Evolutionary conservation across 1,284 basidiomycete genomes (phyloP), one percentile per base, ranked within the genome.

Genomic region (Malassezia yamatoensis): DNA sequence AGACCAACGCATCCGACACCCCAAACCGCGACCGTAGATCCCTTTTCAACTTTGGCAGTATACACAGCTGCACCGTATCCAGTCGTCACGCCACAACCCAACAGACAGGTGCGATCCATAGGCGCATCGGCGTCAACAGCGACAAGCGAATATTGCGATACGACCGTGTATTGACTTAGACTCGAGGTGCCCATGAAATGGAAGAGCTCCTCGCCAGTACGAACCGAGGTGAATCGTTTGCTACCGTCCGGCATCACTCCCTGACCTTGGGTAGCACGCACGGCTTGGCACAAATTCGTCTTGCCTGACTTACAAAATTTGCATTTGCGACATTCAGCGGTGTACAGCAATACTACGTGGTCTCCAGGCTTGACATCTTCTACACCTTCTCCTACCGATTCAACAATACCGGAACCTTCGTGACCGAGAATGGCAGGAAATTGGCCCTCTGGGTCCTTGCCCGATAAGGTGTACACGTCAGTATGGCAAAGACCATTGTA

Each of bases 101-200:
- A 67, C 51, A 99, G 80, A 77, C 94, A 98, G 20, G 90, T 87
- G 75, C 90, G 94, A 50, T 96, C 86, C 33, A 96, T 82, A 10
- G 89, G 87, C 1, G 93, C 94, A 65, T 83, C 80, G 60, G 83
- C 58, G 78, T 86, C 84, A 60, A 98, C 84, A 21, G 88, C 84
- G 40, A 98, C 93, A 20, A 99, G 87, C 34, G 91, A 96, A 60
- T 90, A 90, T 70, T 99, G 89, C 48, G 90, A 88, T 5, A 98
- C 90, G 54, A 98, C 94, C 11, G 94, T 98, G 80, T 98, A 99
- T 77, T 98, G 91, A 21, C 90, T 91, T 79, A 99, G 98, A 5
- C 93, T 94, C 43, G 91, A 96, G 20, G 86, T 89, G 45, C 93
- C 93, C 94, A 98, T 99, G 69, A 98, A 99, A 77, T 96, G 91